Evolutionary conservation across 495 filamentous ascomycete species (phyloP).

Genomic region (Aspergillus funiculosus): DNA sequence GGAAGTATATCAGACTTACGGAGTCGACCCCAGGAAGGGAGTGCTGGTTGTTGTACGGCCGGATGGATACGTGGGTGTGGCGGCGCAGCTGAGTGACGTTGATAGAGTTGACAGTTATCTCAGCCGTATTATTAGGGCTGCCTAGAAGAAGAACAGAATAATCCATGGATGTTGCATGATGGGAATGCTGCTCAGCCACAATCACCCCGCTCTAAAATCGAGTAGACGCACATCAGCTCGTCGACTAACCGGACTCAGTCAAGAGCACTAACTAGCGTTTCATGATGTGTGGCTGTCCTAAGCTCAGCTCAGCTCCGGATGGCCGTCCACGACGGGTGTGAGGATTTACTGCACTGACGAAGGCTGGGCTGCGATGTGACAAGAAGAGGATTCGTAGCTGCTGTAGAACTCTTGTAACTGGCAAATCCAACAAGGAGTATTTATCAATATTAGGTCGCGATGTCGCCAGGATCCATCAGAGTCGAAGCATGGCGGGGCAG

Average conservation of each 20-base stretch:
- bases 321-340: no score
- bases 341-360: no score
- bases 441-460: no score
- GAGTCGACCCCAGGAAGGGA: slow-evolving; percentile 51
- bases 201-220: not conserved
- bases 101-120: not conserved
- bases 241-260: not conserved
- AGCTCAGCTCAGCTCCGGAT: slow-evolving; percentile 5
- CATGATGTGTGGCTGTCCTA: slow-evolving; percentile 10
- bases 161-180: not conserved
- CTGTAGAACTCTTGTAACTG: not conserved
- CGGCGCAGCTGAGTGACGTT: slow-evolving; percentile 42
- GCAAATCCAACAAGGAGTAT: no score
- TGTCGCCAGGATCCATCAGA: slow-evolving; percentile 2
- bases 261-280: slow-evolving; percentile 1
- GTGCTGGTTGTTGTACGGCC: slow-evolving; percentile 55
- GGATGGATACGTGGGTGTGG: slow-evolving; percentile 53
- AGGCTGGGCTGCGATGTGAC: slow-evolving; percentile 4
- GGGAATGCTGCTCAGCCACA: slow-evolving; percentile 6
- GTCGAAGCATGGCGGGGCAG: slow-evolving; percentile 7
- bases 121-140: slow-evolving; percentile 1
- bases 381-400: not conserved
- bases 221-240: not conserved
- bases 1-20: slow-evolving; percentile 50
- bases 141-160: not conserved